These are phyloP conservation scores for Trichoderma erinaceum DNA, from an alignment of 495 filamentous ascomycete genomes.

Conservation along the genomic window DNA sequence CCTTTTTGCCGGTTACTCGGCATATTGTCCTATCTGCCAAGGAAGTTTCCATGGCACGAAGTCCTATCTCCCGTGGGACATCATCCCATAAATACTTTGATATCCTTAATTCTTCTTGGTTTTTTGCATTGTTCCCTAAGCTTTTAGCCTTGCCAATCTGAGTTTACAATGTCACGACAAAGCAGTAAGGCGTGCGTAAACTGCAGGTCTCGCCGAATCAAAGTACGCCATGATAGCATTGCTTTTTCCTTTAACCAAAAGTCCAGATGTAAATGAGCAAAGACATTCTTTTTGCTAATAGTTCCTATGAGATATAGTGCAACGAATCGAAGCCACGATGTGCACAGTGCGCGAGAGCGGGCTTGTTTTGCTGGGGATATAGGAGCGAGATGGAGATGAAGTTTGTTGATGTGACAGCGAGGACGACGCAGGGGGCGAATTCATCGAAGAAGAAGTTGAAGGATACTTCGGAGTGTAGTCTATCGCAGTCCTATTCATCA, in stretches of 20 bases:
- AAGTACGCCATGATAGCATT: background rate
- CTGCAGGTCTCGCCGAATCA: slow-evolving; percentile 1
- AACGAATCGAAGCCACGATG: slow-evolving; percentile 7
- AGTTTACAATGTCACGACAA: background rate
- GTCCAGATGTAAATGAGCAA: background rate
- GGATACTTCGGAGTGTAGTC: background rate
- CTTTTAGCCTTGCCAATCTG: no score
- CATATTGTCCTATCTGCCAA: no score
- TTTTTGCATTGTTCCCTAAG: no score
- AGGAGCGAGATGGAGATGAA: background rate
- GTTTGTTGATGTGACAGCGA: background rate
- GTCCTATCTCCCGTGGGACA: no score
- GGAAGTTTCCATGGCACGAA: no score
- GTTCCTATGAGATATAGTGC: background rate
- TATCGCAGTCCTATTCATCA: background rate
- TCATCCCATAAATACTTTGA: no score
- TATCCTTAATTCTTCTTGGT: no score
- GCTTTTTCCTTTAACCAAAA: background rate
- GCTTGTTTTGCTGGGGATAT: slow-evolving; percentile 7
- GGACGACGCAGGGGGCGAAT: background rate
- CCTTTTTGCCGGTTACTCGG: no score
- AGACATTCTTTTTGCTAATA: background rate
- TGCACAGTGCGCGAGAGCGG: slow-evolving; percentile 5
- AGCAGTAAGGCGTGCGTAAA: background rate
- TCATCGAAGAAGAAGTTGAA: background rate